A percentile compares a stretch with the other conserved stretches of the same genome.
phyloP scores from a whole-genome alignment of 73 alveolate genomes.

The Paraurostyla sp. region DNA sequence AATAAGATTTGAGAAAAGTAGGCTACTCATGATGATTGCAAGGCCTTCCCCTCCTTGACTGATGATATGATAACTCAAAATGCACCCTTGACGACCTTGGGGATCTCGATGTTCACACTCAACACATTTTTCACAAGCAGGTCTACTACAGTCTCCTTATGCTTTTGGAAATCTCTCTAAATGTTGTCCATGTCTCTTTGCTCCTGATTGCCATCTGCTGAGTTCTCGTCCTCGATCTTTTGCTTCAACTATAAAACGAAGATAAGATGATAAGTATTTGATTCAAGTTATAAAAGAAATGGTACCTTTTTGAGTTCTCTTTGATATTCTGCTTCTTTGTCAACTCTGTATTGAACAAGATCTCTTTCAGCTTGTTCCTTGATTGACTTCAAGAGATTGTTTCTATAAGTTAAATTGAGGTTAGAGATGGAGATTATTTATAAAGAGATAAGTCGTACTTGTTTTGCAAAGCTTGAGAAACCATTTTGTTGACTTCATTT shows the following conservation, averaged over 20 bases:
- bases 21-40: background rate
- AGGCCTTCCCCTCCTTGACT: background rate
- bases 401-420: conserved; percentile 5
- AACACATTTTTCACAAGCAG: conserved; percentile 60
- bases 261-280: background rate
- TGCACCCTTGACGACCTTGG: conserved; percentile 73
- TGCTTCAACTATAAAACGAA: conserved; percentile 5
- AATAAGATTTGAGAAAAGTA: conserved; percentile 36
- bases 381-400: conserved; percentile 27
- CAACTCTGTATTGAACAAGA: conserved; percentile 43
- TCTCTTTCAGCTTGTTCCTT: conserved; percentile 53
- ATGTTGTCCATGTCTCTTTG: conserved; percentile 59
- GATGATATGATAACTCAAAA: conserved; percentile 33
- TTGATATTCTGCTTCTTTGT: conserved; percentile 52
- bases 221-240: conserved; percentile 39
- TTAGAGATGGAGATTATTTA: background rate
- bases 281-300: too few relatives aligned
- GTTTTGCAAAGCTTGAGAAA: conserved; percentile 25
- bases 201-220: conserved; percentile 36
- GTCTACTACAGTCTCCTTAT: conserved; percentile 64
- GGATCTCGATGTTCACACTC: conserved; percentile 68
- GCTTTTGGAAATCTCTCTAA: conserved; percentile 14
- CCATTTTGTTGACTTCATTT: conserved; percentile 52
- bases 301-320: too few relatives aligned
- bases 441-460: background rate